Conservation (phyloP, 805 yeast genomes). For the Debaryomyces prosopidis region DNA sequence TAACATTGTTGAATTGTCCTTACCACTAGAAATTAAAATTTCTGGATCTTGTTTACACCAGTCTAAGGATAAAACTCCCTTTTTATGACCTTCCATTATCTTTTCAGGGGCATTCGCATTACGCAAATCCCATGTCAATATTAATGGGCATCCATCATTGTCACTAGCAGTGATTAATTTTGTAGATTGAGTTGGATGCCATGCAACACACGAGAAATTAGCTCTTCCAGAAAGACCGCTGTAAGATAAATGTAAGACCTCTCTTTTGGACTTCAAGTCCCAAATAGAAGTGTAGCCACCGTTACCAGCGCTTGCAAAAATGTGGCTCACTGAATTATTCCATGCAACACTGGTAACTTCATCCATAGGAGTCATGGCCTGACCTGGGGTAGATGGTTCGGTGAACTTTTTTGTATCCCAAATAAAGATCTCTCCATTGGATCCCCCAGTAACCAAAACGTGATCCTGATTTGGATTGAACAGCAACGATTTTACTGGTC, state of each 20-base stretch:
- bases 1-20: conserved; percentile 80
- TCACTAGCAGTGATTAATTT: conserved; percentile 86
- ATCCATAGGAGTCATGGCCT: conserved; percentile 76
- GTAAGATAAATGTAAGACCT: conserved; percentile 82
- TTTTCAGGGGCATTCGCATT: conserved; percentile 89
- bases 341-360: conserved; percentile 82
- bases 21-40: conserved; percentile 84
- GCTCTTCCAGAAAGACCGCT: conserved; percentile 57
- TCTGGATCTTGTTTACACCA: conserved; percentile 88
- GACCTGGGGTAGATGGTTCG: conserved; percentile 69
- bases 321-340: conserved; percentile 82
- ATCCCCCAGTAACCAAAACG: conserved; percentile 82
- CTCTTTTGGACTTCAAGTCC: conserved; percentile 87
- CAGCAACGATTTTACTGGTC: conserved; percentile 68
- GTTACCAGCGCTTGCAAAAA: conserved; percentile 86
- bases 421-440: conserved; percentile 82
- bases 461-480: conserved; percentile 76
- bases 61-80: conserved; percentile 86
- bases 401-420: conserved; percentile 79
- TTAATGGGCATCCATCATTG: conserved; percentile 74
- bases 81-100: conserved; percentile 74
- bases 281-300: conserved; percentile 88
- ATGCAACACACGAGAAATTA: conserved; percentile 76
- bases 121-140: conserved; percentile 91
- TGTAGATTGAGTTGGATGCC: conserved; percentile 94